phyloP scores from a whole-genome alignment of 1,284 basidiomycete genomes.

The Gymnopus androsaceus region DNA sequence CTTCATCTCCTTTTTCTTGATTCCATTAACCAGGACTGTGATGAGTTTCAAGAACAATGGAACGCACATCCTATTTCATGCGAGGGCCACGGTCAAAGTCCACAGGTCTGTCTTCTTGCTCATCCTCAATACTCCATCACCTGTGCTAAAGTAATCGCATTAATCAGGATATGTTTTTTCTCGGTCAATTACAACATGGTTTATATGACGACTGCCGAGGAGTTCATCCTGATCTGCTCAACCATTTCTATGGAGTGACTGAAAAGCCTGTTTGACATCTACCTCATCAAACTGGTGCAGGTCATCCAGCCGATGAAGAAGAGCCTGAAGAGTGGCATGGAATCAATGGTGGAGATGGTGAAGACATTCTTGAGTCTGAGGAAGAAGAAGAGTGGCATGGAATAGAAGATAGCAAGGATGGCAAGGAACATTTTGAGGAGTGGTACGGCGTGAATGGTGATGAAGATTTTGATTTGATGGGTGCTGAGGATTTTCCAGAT shows the following conservation, averaged over 20 bases:
- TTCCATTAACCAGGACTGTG: constrained; percentile 39
- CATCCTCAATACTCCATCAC: not conserved
- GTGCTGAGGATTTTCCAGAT: too few species aligned
- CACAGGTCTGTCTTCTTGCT: not conserved
- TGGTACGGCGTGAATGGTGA: too few species aligned
- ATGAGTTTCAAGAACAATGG: constrained; percentile 38
- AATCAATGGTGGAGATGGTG: too few species aligned
- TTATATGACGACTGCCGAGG: not conserved
- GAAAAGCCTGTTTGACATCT: too few species aligned
- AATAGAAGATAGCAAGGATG: too few species aligned
- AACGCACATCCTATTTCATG: constrained; percentile 27
- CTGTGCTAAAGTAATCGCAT: not conserved
- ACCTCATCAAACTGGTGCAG: too few species aligned
- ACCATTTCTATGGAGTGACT: not conserved
- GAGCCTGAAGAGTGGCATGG: too few species aligned
- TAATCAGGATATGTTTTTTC: not conserved
- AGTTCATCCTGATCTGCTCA: not conserved
- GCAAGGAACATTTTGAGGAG: too few species aligned
- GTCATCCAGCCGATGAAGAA: too few species aligned
- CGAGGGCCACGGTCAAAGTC: constrained; percentile 9
- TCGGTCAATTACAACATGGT: not conserved
- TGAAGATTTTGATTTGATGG: too few species aligned
- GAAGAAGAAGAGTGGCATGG: too few species aligned
- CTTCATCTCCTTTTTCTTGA: constrained; percentile 43
- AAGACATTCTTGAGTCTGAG: too few species aligned